Evolutionary conservation across 148 eudicot species (phyloP).

Genomic region (Amaranthus palmeri): DNA sequence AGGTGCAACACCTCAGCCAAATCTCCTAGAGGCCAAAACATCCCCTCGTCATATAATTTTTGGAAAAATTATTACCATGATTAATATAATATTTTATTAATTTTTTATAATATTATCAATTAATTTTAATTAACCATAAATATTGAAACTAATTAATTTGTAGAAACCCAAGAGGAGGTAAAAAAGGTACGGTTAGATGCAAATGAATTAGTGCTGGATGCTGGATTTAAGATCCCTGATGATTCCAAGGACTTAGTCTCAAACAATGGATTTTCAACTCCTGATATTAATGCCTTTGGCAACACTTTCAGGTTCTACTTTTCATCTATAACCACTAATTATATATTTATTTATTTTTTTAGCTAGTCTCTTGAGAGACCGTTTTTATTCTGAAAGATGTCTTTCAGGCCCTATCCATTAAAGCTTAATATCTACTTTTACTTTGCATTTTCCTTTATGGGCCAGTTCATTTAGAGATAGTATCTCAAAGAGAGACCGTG

Average conservation of each 20-base stretch:
- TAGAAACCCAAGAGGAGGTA: slow-evolving; percentile 17
- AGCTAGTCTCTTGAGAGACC: no score
- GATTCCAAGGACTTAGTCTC: slow-evolving; percentile 12
- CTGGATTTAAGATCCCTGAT: slow-evolving; percentile 27
- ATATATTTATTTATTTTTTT: no score
- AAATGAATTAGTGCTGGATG: slow-evolving; percentile 25
- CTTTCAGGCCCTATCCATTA: no score
- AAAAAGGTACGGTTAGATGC: neutral
- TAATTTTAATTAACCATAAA: neutral
- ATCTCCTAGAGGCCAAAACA: no score
- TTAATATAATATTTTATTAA: neutral
- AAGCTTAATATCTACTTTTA: no score
- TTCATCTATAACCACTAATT: no score
- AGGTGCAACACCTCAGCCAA: no score
- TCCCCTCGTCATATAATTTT: no score
- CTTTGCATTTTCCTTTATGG: no score
- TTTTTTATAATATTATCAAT: neutral
- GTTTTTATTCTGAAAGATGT: no score
- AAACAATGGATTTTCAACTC: slow-evolving; percentile 30
- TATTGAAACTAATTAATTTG: neutral
- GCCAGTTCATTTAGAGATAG: no score
- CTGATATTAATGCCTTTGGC: slow-evolving; percentile 49
- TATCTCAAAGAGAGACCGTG: no score
- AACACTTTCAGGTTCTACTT: slow-evolving; percentile 42
- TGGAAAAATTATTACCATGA: neutral